Conservation (phyloP, 164 flowering plant species). For the Taxillus chinensis region DNA sequence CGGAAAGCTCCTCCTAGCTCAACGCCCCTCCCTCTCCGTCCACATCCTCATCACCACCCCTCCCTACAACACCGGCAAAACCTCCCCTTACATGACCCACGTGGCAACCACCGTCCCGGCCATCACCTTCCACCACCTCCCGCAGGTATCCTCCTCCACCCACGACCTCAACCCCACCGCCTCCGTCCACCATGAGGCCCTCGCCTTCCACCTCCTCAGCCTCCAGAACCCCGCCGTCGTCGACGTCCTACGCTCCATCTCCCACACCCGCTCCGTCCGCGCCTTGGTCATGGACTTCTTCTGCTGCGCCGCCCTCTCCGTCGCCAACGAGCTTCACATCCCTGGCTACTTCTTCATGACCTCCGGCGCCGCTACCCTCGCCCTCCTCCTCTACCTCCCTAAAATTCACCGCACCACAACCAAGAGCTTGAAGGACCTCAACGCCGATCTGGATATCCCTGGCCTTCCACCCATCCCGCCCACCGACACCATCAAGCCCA, state of each 20-base stretch:
- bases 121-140: slow-evolving; percentile 26
- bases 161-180: background rate
- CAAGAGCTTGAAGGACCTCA: slow-evolving; percentile 15
- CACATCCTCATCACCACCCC: slow-evolving; percentile 12
- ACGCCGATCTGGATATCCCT: background rate
- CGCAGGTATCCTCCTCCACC: slow-evolving; percentile 1
- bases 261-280: background rate
- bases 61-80: background rate
- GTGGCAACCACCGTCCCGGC: background rate
- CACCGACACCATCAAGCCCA: background rate
- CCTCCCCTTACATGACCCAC: background rate
- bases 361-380: background rate
- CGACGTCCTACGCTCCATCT: background rate
- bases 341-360: slow-evolving; percentile 3
- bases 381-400: slow-evolving; percentile 2
- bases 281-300: slow-evolving; percentile 6
- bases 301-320: background rate
- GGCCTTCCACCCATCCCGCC: background rate
- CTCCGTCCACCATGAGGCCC: background rate
- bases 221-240: background rate
- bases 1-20: slow-evolving; percentile 16
- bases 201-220: slow-evolving; percentile 1
- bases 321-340: background rate
- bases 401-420: background rate
- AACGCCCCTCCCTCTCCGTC: slow-evolving; percentile 12